Conservation (phyloP, 108 stramenopile species). For the Skeletonema marinoi region DNA sequence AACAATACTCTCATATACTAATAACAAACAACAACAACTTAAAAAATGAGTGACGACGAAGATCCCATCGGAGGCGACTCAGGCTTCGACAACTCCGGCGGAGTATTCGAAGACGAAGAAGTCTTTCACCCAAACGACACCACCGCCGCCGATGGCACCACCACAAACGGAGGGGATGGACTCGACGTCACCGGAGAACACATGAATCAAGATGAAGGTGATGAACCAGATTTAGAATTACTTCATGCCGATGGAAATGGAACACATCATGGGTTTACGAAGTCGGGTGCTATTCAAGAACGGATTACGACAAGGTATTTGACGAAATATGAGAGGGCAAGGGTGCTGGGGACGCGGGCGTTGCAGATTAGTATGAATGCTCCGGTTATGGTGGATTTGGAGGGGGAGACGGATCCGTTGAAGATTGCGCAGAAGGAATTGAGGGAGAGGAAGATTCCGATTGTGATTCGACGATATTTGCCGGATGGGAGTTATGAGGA, state of each 20-base stretch:
- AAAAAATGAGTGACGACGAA: slow-evolving; percentile 85
- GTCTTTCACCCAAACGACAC: slow-evolving; percentile 36
- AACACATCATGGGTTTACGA: slow-evolving; percentile 40
- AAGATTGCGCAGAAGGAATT: slow-evolving; percentile 98
- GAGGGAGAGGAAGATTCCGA: slow-evolving; percentile 97
- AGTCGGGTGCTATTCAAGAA: slow-evolving; percentile 50
- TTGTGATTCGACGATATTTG: slow-evolving; percentile 96
- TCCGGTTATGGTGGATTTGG: slow-evolving; percentile 98
- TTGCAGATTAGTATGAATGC: slow-evolving; percentile 99
- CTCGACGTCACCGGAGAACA: slow-evolving; percentile 81
- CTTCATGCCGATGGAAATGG: slow-evolving; percentile 51
- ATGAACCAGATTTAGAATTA: slow-evolving; percentile 52
- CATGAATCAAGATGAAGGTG: slow-evolving; percentile 37
- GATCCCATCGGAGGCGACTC: slow-evolving; percentile 69
- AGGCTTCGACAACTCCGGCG: slow-evolving; percentile 84
- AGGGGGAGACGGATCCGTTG: slow-evolving; percentile 98
- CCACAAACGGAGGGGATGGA: slow-evolving; percentile 45
- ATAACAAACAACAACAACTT: background rate
- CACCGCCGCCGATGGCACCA: slow-evolving; percentile 31
- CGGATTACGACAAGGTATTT: slow-evolving; percentile 94
- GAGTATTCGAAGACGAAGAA: slow-evolving; percentile 64
- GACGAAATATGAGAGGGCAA: slow-evolving; percentile 98
- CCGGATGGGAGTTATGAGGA: slow-evolving; percentile 99
- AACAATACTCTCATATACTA: background rate
- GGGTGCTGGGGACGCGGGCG: slow-evolving; percentile 98